A percentile compares a stretch with the other conserved stretches of the same genome.
Evolutionary conservation across 305 asterid species (phyloP).

Genomic region (Fraxinus albicans): DNA sequence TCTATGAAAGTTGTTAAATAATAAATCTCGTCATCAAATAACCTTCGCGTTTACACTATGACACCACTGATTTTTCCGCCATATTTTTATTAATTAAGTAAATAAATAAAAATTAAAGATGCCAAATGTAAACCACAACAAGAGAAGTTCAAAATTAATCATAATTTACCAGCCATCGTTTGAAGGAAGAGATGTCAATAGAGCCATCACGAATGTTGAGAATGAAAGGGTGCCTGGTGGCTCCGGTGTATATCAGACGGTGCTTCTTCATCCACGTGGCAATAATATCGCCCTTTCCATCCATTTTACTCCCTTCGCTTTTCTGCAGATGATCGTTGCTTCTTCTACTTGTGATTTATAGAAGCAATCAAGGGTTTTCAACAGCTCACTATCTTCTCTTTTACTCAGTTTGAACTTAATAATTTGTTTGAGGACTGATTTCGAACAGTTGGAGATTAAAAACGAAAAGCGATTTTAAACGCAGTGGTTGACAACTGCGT

Average conservation of each 20-base stretch:
- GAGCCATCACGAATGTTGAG: slow-evolving; percentile 66
- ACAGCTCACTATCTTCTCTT: neutral
- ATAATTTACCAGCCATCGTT: slow-evolving; percentile 68
- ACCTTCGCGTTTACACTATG: too few species aligned
- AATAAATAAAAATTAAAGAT: neutral
- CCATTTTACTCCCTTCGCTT: slow-evolving; percentile 29
- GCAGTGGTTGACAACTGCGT: neutral
- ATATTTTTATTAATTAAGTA: neutral
- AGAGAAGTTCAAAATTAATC: neutral
- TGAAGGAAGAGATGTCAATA: slow-evolving; percentile 56
- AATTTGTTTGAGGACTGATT: neutral
- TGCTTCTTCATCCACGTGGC: slow-evolving; percentile 65
- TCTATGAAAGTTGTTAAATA: neutral
- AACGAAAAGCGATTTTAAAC: neutral
- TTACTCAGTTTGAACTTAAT: neutral
- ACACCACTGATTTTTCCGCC: neutral
- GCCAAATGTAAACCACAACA: neutral
- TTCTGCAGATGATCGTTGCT: neutral
- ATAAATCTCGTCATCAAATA: neutral
- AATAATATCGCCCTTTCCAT: slow-evolving; percentile 29
- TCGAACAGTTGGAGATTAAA: neutral
- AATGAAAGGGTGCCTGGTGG: slow-evolving; percentile 73
- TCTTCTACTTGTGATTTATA: neutral
- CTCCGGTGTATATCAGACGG: slow-evolving; percentile 40
- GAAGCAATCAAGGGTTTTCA: neutral